These are phyloP conservation scores for Bothriochloa decipiens DNA, from an alignment of 176 grass and related monocot species.

Conservation along the genomic window DNA sequence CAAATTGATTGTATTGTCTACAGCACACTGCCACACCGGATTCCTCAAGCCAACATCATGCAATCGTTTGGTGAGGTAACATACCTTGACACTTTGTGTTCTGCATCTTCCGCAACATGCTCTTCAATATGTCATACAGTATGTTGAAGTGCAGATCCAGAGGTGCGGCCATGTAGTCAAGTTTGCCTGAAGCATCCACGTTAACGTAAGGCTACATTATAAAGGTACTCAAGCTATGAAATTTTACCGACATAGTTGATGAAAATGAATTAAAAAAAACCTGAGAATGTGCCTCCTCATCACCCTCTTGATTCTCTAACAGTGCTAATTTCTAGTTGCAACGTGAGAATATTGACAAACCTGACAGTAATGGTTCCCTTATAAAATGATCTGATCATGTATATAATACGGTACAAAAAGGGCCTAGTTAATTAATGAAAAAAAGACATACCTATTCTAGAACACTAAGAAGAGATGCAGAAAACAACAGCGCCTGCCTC, in stretches of 20 bases:
- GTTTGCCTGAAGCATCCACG: constrained; percentile 64
- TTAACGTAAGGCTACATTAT: constrained; percentile 20
- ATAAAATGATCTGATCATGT: constrained; percentile 28
- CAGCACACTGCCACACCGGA: not conserved
- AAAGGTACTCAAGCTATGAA: constrained; percentile 5
- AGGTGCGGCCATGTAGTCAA: constrained; percentile 75
- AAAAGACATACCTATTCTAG: constrained; percentile 69
- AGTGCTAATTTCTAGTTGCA: constrained; percentile 91
- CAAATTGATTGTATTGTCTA: constrained; percentile 55
- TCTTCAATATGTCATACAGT: constrained; percentile 65
- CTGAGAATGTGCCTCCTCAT: constrained; percentile 91
- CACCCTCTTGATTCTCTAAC: constrained; percentile 68
- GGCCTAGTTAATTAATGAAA: not conserved
- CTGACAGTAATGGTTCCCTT: constrained; percentile 47
- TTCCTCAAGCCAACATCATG: constrained; percentile 8
- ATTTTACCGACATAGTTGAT: constrained; percentile 38
- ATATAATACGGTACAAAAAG: constrained; percentile 15
- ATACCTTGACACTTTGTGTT: constrained; percentile 68
- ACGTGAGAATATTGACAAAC: constrained; percentile 76
- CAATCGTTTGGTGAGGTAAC: constrained; percentile 38
- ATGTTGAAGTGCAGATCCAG: constrained; percentile 71
- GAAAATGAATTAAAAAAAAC: constrained; percentile 44
- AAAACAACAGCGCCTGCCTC: constrained; percentile 89
- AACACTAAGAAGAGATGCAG: constrained; percentile 59
- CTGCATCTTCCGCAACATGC: constrained; percentile 72